Conservation (phyloP, 345 rosid genomes). For the Capsella bursapastoris region DNA sequence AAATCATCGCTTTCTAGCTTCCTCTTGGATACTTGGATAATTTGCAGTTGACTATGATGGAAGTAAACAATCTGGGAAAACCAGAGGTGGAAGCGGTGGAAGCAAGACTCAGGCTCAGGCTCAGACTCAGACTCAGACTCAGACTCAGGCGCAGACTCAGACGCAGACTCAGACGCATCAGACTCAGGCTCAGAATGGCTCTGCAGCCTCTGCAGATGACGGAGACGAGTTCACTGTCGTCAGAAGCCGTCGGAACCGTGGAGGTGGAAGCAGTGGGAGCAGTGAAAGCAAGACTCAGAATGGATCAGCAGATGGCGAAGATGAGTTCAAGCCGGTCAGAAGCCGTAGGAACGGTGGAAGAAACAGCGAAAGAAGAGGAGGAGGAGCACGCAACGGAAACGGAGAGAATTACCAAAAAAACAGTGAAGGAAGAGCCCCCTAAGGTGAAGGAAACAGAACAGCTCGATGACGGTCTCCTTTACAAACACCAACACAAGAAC, state of each 20-base stretch:
- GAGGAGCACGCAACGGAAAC: slow-evolving; percentile 23
- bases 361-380: slow-evolving; percentile 22
- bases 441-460: not conserved
- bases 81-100: slow-evolving; percentile 32
- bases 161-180: not conserved
- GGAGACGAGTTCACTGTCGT: not conserved
- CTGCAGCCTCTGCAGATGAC: not conserved
- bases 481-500: slow-evolving; percentile 25
- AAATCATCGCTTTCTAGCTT: not conserved
- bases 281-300: not conserved
- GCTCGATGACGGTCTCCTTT: slow-evolving; percentile 21
- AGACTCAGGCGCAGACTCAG: too few species aligned
- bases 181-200: slow-evolving; percentile 20
- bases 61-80: slow-evolving; percentile 36
- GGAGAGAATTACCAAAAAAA: slow-evolving; percentile 19
- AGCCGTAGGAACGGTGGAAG: slow-evolving; percentile 11
- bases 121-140: too few species aligned
- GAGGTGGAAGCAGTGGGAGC: too few species aligned
- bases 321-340: slow-evolving; percentile 20
- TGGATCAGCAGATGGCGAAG: slow-evolving; percentile 30
- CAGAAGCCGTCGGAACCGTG: not conserved
- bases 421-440: slow-evolving; percentile 34
- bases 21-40: not conserved
- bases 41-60: slow-evolving; percentile 43
- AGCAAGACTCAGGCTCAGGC: slow-evolving; percentile 1